Evolutionary conservation across 371 early-diverging fungal genomes (phyloP).

Genomic region (Rhizomucor miehei): DNA sequence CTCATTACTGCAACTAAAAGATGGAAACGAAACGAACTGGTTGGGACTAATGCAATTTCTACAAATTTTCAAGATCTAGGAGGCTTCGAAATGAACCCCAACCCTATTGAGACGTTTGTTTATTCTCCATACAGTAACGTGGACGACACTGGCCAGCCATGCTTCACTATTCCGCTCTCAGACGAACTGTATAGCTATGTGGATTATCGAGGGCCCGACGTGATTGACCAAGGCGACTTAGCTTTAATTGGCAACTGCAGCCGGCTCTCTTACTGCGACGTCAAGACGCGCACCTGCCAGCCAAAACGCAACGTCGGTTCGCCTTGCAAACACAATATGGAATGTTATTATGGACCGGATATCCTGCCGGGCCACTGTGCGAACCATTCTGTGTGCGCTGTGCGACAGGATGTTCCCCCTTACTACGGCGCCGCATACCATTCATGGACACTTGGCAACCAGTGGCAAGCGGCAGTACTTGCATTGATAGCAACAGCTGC

Average conservation of each 20-base stretch:
- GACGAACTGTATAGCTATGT: constrained; percentile 41
- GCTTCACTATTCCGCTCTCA: constrained; percentile 37
- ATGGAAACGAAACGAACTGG: too few species aligned
- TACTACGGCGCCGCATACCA: constrained; percentile 31
- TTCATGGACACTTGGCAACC: constrained; percentile 41
- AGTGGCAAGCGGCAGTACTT: constrained; percentile 33
- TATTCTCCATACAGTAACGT: constrained; percentile 22
- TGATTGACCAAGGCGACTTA: constrained; percentile 36
- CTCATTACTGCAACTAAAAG: background rate
- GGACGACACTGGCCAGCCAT: constrained; percentile 43
- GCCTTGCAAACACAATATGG: constrained; percentile 36
- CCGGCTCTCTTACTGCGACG: constrained; percentile 40
- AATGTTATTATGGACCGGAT: constrained; percentile 36
- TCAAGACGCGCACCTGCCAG: constrained; percentile 38
- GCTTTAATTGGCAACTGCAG: constrained; percentile 46
- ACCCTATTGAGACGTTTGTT: constrained; percentile 28
- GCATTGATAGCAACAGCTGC: constrained; percentile 38
- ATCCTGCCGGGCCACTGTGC: constrained; percentile 41
- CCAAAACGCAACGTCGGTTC: constrained; percentile 38
- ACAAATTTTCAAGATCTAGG: constrained; percentile 15
- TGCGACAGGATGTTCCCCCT: constrained; percentile 33
- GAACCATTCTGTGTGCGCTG: constrained; percentile 27
- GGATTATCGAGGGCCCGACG: constrained; percentile 39
- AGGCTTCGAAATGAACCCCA: constrained; percentile 41
- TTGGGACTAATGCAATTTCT: background rate